Conservation (phyloP, 2,329 filamentous ascomycete species). For the Hypomyces perniciosus region DNA sequence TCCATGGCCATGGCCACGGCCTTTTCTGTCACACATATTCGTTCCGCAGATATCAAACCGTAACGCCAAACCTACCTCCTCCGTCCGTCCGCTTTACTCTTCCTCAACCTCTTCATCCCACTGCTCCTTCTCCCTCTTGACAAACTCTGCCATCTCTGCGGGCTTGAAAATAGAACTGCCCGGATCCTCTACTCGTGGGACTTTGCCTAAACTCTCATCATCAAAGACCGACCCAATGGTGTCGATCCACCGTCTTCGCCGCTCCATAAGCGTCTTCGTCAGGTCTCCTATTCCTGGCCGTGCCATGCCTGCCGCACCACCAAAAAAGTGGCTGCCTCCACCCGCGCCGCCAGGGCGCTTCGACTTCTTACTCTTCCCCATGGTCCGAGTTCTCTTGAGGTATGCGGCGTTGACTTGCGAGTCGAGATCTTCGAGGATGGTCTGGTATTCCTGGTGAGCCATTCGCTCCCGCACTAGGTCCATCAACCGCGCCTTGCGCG, state of each 20-base stretch:
- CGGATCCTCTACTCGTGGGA: conserved; percentile 62
- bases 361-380: conserved; percentile 90
- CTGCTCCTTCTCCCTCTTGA: conserved; percentile 70
- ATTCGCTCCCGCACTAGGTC: conserved; percentile 88
- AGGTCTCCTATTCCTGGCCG: conserved; percentile 84
- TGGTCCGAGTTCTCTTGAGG: conserved; percentile 87
- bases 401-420: conserved; percentile 92
- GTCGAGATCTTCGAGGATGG: conserved; percentile 94
- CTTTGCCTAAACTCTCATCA: conserved; percentile 66
- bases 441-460: conserved; percentile 94
- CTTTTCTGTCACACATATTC: not conserved
- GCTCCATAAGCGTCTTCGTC: conserved; percentile 87
- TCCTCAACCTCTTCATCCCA: conserved; percentile 79
- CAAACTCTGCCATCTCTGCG: conserved; percentile 63
- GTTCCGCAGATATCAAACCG: not conserved
- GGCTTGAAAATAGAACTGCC: conserved; percentile 67
- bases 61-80: not conserved
- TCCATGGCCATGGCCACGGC: too few species aligned
- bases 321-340: conserved; percentile 60
- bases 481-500: conserved; percentile 77
- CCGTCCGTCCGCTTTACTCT: conserved; percentile 30
- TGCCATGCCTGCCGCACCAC: conserved; percentile 56
- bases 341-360: conserved; percentile 72
- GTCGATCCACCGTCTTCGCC: conserved; percentile 81
- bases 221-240: conserved; percentile 88